These are phyloP conservation scores for Poa annua DNA, from an alignment of 176 grass and related monocot species.

Conservation along the genomic window DNA sequence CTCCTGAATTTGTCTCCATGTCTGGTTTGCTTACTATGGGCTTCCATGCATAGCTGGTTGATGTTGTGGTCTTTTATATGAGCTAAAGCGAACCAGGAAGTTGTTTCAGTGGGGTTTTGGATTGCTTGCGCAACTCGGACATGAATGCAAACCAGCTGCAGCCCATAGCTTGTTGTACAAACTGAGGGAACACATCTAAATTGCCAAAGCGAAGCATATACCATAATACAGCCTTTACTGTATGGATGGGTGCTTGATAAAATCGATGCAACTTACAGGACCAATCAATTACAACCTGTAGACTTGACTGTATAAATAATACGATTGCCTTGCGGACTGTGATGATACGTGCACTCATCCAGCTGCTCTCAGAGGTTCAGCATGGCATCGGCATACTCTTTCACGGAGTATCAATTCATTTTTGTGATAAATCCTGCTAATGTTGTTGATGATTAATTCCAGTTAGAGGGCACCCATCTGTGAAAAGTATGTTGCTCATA, in stretches of 20 bases:
- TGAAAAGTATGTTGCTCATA: not conserved
- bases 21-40: not conserved
- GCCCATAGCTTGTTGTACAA: not conserved
- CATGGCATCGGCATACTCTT: not conserved
- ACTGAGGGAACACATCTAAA: not conserved
- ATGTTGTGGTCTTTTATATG: not conserved
- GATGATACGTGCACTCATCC: slow-evolving; percentile 6
- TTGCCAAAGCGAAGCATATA: not conserved
- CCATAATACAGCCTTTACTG: not conserved
- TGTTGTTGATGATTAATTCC: not conserved
- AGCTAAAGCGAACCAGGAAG: not conserved
- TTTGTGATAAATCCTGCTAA: slow-evolving; percentile 4
- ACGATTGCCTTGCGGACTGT: not conserved
- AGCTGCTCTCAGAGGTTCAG: not conserved
- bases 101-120: slow-evolving; percentile 12
- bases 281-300: not conserved
- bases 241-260: not conserved
- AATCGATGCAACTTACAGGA: not conserved
- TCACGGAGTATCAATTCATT: not conserved
- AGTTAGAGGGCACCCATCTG: not conserved
- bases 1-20: not conserved
- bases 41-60: not conserved
- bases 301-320: not conserved
- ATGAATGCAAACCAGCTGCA: not conserved
- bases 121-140: slow-evolving; percentile 12